Base-by-base conservation (phyloP, 129 eudicot genomes). In the Flaveria ramosissima region DNA sequence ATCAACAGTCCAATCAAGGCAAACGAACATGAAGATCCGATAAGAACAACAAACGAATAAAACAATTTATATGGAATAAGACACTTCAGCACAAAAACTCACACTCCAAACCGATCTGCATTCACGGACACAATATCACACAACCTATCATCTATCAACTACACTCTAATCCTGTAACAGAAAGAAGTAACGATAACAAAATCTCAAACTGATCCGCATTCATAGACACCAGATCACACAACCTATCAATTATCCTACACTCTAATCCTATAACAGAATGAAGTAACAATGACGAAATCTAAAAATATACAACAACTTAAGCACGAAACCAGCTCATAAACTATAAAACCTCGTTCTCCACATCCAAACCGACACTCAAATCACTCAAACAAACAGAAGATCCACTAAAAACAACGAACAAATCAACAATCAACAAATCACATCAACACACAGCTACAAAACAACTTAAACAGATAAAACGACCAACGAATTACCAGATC, bases 401-500 rank as follows among this genome's bases (percentile, higher is more conserved):
- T 36, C 41, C 41, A 1, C 1, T 36, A 36, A 36, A 30, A 36
- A 36, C 41, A 36, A 36, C 41, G 41, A 36, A 36, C 41, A 36
- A 36, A 36, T 36, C 7, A 32, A 32, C 39, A 32, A 32, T 32
- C 7, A 6, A 36, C 41, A 19, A 82, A 24, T 4, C 3, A 60
- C 9, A 53, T 20, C 41, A 36, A 36, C 41, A 36, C 7, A 36
- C 7, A 5, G 5, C 7, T 17, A 20, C 57, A 77, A 10, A 10
- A 70, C 55, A 43, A 24, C 36, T 12, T 53, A 64, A 53, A 21
- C 11, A 39, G 27, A 77, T 48, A 42, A 68, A 55, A 47, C 1
- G 53, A 71, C 45, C 48, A 60, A 77, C 43, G 24, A 56, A 20
- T 21, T 86, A 94, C 98, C 82, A 94, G 96, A 94, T 94, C 97